A percentile compares a stretch with the other conserved stretches of the same genome.
Evolutionary conservation across 139 green algal species (phyloP).

Genomic region (Parachlorella kessleri): DNA sequence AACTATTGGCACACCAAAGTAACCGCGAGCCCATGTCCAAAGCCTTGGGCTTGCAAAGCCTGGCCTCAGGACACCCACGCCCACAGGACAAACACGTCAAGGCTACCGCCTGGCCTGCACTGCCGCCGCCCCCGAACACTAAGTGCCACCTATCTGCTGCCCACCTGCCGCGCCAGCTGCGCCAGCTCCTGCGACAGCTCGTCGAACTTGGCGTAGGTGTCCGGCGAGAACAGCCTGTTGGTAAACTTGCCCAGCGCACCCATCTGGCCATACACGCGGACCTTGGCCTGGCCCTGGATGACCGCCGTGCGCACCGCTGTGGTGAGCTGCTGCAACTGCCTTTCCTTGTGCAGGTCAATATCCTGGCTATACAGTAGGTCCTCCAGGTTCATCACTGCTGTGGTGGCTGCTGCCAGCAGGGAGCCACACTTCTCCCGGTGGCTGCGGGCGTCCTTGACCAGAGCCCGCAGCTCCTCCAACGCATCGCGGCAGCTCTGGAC

Average conservation of each 20-base stretch:
- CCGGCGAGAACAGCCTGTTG: constrained; percentile 15
- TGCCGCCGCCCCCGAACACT: too few relatives aligned
- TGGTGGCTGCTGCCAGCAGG: constrained; percentile 38
- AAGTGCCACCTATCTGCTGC: too few relatives aligned
- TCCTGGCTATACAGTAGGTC: constrained; percentile 28
- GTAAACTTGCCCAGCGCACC: constrained; percentile 18
- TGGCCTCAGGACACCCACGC: too few relatives aligned
- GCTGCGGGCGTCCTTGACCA: constrained; percentile 26
- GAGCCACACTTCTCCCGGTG: constrained; percentile 46
- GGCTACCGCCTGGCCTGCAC: too few relatives aligned
- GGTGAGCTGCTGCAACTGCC: constrained; percentile 13
- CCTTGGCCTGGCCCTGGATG: constrained; percentile 11
- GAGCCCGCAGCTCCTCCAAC: constrained; percentile 30
- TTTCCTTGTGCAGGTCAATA: constrained; percentile 7
- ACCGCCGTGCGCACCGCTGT: background rate
- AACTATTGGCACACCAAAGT: too few relatives aligned
- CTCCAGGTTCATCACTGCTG: constrained; percentile 43
- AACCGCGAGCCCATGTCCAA: too few relatives aligned
- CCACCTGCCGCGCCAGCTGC: constrained; percentile 13
- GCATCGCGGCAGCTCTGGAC: constrained; percentile 8
- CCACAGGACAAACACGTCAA: too few relatives aligned
- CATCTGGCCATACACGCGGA: constrained; percentile 29
- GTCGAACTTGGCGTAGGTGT: constrained; percentile 21
- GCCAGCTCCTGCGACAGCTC: background rate
- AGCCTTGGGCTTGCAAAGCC: too few relatives aligned